Evolutionary conservation across 768 basidiomycete species (phyloP), one percentile per base, ranked within the genome.

Genomic region (Serendipita indica): DNA sequence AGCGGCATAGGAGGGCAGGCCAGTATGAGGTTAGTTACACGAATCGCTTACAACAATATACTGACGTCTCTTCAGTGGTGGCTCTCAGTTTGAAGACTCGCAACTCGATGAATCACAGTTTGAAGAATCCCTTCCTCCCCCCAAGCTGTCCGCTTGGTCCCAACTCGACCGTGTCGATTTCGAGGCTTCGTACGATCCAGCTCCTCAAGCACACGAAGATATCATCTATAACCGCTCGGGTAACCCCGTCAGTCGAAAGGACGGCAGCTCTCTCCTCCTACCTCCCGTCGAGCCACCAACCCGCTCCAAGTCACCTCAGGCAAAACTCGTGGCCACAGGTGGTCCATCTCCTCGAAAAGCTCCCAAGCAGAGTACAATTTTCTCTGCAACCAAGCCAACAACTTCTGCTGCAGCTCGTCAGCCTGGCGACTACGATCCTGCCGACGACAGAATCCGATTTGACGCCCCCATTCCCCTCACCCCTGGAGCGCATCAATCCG

Each of bases 1-100:
- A 54, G 49, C n/a, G 49, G 49, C n/a, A 54, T 54, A 7, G 49
- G 49, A 3, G 49, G 49, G 10, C 49, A 54, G 41, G 27, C 18
- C 16, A 25, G 18, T 25, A 25, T 18, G 41, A 18, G 41, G 27
- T n/a, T n/a, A n/a, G 18, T 5, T 43, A 6, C 41, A 25, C 16
- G 18, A 7, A n/a, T 18, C 18, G 18, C 35, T 37, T 43, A 18
- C 41, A 25, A 25, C 20, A 27, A 16, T 54, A 7, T 7, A 7
- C n/a, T 37, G 10, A 28, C 10, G 30, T 54, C 10, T 54, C 22
- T 20, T 25, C 13, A 16, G 12, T 54, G 10, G 20, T 16, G 30
- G 10, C 32, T 54, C 12, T 10, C 20, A 12, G 20, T 54, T 7
- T 7, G 16, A 22, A 10, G 12, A 20, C 49, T 54, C 7, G 4